Base-by-base conservation (phyloP, 129 eudicot genomes). In the Flaveria bidentis region DNA sequence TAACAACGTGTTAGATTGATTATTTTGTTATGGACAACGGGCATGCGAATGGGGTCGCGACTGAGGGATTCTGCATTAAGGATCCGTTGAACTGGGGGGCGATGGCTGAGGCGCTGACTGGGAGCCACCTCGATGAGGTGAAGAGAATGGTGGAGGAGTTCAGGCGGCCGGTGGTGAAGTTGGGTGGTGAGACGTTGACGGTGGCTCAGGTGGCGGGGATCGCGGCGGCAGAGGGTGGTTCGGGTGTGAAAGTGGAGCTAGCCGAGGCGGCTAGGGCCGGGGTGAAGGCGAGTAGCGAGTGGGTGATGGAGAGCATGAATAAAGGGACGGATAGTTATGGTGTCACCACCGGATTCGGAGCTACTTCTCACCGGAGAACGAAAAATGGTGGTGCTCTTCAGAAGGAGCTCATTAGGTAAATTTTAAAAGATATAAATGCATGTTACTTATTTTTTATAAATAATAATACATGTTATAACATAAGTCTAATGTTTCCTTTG, bases 41-140 rank as follows among this genome's bases (percentile, higher is more conserved):
- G 3, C 64, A 81, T 23, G 53, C 18, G 52, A 82, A 81, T 13
- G 85, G 82, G 22, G 67, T 15, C 26, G 60, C 20, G 1, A 41
- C 13, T 58, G 82, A 44, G 45, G 41, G 41, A 36, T 74, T 90
- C 1, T 88, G 97, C 84, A 17, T 85, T 72, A 80, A 86, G 10
- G 97, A 91, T 61, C 96, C 97, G 1, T 68, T 91, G 82, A 91
- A 91, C 77, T 91, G 97, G 97, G 96, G 83, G 11, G 41, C 76
- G 82, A 90, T 90, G 8, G 92, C 97, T 3, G 91, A 85, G 81
- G 60, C 89, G 6, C 7, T 91, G 52, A 85, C 60, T 36, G 97
- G 97, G 66, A 91, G 97, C 77, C 97, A 91, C 69, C 75, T 88
- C 39, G 90, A 89, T 51, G 96, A 88, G 83, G 96, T 91, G 63